Conservation (phyloP, 208 protist species). For the Trypanosoma mega region DNA sequence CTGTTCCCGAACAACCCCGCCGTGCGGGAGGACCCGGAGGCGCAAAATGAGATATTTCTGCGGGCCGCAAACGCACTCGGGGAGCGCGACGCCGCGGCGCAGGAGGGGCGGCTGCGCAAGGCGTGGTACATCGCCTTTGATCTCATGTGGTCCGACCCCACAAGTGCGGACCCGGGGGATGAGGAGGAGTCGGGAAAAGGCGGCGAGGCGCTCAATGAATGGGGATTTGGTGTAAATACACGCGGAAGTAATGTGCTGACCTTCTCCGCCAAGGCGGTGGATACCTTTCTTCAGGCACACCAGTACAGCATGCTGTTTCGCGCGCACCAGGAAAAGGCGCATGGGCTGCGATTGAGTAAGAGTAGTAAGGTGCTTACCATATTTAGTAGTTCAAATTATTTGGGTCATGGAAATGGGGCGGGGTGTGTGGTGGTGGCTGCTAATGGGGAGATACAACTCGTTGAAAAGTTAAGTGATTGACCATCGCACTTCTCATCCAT, state of each 20-base stretch:
- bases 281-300: constrained; percentile 62
- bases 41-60: constrained; percentile 29
- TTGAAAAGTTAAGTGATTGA: constrained; percentile 55
- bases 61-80: constrained; percentile 24
- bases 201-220: constrained; percentile 43
- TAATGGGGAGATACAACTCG: constrained; percentile 65
- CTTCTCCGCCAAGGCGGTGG: constrained; percentile 67
- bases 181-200: constrained; percentile 9
- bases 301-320: constrained; percentile 74
- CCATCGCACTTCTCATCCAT: too few species aligned
- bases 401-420: constrained; percentile 74
- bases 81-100: constrained; percentile 6
- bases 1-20: constrained; percentile 63
- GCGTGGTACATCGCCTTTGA: constrained; percentile 68
- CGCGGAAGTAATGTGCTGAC: constrained; percentile 61
- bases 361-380: constrained; percentile 78
- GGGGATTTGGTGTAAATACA: constrained; percentile 63
- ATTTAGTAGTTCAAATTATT: constrained; percentile 84
- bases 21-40: constrained; percentile 42
- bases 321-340: constrained; percentile 77
- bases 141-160: constrained; percentile 83
- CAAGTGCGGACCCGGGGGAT: constrained; percentile 36
- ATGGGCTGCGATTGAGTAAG: constrained; percentile 71
- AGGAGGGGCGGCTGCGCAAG: constrained; percentile 39
- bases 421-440: constrained; percentile 59